Conservation (phyloP, 768 basidiomycete genomes). For the Trichaptum fuscoviolaceum region DNA sequence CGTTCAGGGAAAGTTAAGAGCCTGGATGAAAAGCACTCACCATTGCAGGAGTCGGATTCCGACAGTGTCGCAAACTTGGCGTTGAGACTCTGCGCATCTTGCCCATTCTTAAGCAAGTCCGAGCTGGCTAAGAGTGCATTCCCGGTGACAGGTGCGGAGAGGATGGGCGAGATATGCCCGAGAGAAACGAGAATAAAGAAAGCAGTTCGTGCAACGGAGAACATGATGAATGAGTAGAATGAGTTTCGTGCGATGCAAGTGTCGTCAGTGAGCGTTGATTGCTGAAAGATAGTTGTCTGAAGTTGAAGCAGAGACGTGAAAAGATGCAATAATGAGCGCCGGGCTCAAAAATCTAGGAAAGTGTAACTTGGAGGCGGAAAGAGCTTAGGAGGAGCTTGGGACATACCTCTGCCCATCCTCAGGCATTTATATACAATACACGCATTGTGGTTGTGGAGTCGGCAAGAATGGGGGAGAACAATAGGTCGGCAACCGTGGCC, state of each 20-base stretch:
- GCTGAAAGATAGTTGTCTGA: background rate
- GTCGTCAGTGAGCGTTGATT: background rate
- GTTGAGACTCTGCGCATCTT: constrained; percentile 13
- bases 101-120: constrained; percentile 19
- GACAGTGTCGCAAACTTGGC: constrained; percentile 17
- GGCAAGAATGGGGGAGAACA: constrained; percentile 1
- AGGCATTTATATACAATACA: background rate
- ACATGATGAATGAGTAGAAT: background rate
- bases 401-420: constrained; percentile 7
- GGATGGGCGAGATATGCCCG: constrained; percentile 1
- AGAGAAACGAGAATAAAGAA: background rate
- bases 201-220: background rate
- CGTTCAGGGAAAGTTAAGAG: too few species aligned
- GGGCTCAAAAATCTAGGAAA: constrained; percentile 4
- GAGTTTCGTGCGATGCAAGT: background rate
- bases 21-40: background rate
- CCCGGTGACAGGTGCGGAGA: constrained; percentile 4
- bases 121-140: constrained; percentile 4
- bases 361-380: constrained; percentile 18
- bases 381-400: constrained; percentile 36
- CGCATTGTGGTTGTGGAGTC: background rate
- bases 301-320: background rate
- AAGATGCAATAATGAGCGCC: background rate
- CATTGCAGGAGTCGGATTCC: constrained; percentile 11
- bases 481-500: background rate